Base-by-base conservation (phyloP, 441 rosid genomes). In the Populus hybrid region DNA sequence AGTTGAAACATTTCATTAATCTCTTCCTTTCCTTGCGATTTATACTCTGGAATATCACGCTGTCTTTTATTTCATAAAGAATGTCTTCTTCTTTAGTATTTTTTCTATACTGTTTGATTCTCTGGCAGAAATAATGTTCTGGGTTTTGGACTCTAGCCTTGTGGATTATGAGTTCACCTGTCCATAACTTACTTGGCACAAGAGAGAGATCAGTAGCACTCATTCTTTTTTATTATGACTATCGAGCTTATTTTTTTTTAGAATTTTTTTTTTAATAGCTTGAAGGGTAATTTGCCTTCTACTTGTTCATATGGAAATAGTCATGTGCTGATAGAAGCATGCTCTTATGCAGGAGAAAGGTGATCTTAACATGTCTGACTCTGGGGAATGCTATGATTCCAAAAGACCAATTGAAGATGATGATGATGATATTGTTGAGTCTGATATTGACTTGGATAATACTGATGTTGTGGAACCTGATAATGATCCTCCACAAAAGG, bases 401-500 rank as follows among this genome's bases (percentile, higher is more conserved):
- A 77, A 75, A 57, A 83, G 77, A 54, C 78, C 85, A 65, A 86
- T 76, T 21, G 90, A 81, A 67, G 85, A 88, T 75, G 90, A 83
- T 73, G 63, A 69, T 24, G 97, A 91, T 34, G 97, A 91, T 77
- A 89, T 93, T 68, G 50, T 91, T 2, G 97, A 94, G 81, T 94
- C 99, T 10, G 97, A 93, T 84, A 77, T 93, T 1, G 98, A 95
- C 86, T 87, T 95, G 10, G 98, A 94, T 82, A 93, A 91, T 35
- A 71, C 74, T 59, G 99, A 91, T 50, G 87, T 76, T 35, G 92
- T 94, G 50, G 93, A 92, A 79, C 93, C 95, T 73, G 99, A 94
- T 38, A 85, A 90, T 77, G 98, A 92, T 87, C 91, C 93, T 85
- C 94, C 95, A 24, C 97, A 91, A 81, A 91, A 91, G 95, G 98